Conservation (phyloP, 1,284 basidiomycete species). For the Microbotryomycetes sp. region DNA sequence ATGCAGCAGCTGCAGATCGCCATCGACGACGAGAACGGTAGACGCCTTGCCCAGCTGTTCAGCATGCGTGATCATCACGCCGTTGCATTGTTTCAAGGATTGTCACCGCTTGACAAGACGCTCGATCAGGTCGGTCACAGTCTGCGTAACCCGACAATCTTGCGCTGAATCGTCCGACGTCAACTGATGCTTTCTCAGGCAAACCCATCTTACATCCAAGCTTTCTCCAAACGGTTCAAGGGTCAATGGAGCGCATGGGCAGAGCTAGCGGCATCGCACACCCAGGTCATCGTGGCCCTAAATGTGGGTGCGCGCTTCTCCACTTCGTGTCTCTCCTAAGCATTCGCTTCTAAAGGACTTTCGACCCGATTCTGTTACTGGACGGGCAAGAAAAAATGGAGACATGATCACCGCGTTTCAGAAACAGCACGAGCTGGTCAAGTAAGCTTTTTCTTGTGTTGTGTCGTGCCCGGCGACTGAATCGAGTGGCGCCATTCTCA, state of each 20-base stretch:
- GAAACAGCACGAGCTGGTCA: slow-evolving; percentile 18
- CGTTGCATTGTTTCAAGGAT: neutral
- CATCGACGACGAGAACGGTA: slow-evolving; percentile 8
- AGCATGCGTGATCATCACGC: slow-evolving; percentile 4
- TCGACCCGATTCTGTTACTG: neutral
- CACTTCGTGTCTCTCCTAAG: no score
- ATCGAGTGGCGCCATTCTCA: no score
- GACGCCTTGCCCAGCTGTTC: slow-evolving; percentile 6
- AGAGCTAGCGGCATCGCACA: slow-evolving; percentile 17
- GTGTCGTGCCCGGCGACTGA: no score
- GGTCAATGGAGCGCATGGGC: slow-evolving; percentile 5
- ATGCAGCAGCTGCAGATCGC: neutral
- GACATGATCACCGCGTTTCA: slow-evolving; percentile 5
- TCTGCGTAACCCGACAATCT: no score
- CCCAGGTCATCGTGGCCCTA: slow-evolving; percentile 14
- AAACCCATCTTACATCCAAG: neutral
- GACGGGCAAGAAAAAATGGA: neutral
- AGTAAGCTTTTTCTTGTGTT: neutral
- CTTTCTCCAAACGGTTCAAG: neutral
- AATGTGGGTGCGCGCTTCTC: neutral
- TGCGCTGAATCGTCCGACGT: neutral
- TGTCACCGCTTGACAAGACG: neutral
- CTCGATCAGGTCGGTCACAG: neutral
- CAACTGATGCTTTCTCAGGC: neutral
- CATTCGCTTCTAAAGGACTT: neutral